Conservation (phyloP, 129 eudicot species). For the Escallonia herrerae region DNA sequence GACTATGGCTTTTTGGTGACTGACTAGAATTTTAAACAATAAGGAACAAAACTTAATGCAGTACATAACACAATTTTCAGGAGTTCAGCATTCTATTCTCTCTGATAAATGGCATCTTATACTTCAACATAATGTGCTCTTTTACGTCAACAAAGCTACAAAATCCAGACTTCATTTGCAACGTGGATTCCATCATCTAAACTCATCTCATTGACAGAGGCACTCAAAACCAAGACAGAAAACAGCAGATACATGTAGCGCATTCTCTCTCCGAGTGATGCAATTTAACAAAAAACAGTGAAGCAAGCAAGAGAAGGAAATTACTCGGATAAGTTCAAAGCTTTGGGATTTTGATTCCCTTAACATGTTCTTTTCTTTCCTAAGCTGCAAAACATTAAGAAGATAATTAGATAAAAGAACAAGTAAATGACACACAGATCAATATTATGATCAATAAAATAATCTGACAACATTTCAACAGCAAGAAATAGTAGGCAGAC, state of each 20-base stretch:
- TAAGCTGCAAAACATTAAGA: constrained; percentile 36
- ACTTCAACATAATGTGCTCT: not conserved
- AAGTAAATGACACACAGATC: not conserved
- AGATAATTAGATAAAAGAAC: not conserved
- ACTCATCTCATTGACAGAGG: too few relatives aligned
- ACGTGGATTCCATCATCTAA: too few relatives aligned
- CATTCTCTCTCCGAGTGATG: not conserved
- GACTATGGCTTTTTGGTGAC: not conserved
- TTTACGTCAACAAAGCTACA: too few relatives aligned
- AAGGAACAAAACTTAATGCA: not conserved
- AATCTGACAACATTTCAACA: constrained; percentile 2
- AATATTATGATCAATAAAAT: not conserved
- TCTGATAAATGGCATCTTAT: not conserved
- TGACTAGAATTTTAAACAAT: too few relatives aligned
- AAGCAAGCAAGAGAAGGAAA: constrained; percentile 5
- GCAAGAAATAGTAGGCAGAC: not conserved
- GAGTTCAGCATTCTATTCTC: not conserved
- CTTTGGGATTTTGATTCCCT: constrained; percentile 65
- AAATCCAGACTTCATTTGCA: too few relatives aligned
- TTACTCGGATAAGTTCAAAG: constrained; percentile 69
- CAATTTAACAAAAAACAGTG: not conserved
- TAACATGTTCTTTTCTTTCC: constrained; percentile 69
- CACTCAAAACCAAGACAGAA: not conserved
- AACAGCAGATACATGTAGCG: not conserved
- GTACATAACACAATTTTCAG: not conserved